phyloP scores from a whole-genome alignment of 768 basidiomycete genomes.

The Kwoniella shandongensis region DNA sequence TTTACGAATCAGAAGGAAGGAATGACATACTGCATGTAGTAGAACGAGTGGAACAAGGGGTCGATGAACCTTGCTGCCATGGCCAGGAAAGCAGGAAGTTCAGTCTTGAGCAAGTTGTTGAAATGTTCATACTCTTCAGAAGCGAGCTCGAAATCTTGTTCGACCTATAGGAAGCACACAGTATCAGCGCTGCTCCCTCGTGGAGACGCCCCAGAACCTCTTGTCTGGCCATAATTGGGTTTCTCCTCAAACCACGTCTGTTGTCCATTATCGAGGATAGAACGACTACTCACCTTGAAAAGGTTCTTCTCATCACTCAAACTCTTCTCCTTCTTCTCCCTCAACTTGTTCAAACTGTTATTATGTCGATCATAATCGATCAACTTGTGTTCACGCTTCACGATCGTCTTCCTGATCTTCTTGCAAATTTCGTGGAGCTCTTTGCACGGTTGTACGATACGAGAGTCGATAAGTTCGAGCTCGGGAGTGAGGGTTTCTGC shows the following conservation, averaged over 20 bases:
- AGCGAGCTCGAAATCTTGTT: slow-evolving; percentile 92
- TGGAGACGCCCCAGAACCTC: background rate
- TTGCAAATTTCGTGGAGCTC: slow-evolving; percentile 86
- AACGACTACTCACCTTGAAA: slow-evolving; percentile 69
- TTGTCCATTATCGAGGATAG: too few relatives aligned
- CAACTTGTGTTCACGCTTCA: slow-evolving; percentile 96
- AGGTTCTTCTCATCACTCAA: slow-evolving; percentile 93
- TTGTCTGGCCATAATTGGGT: background rate
- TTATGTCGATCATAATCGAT: slow-evolving; percentile 95
- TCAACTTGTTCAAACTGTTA: slow-evolving; percentile 87
- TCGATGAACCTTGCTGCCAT: slow-evolving; percentile 87
- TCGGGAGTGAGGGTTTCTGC: slow-evolving; percentile 73
- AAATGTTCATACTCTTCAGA: slow-evolving; percentile 91
- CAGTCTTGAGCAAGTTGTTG: slow-evolving; percentile 83
- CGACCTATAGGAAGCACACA: slow-evolving; percentile 61
- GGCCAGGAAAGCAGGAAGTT: slow-evolving; percentile 88
- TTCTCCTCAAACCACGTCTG: too few relatives aligned
- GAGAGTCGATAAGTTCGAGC: slow-evolving; percentile 85
- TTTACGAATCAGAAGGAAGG: background rate
- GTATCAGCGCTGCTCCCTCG: too few relatives aligned
- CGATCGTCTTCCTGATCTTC: slow-evolving; percentile 86
- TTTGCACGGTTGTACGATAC: slow-evolving; percentile 80
- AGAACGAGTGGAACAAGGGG: slow-evolving; percentile 97
- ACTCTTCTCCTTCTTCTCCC: slow-evolving; percentile 98
- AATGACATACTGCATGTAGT: slow-evolving; percentile 95